Evolutionary conservation across 768 basidiomycete genomes (phyloP).

Genomic region (Podaxis sp.): DNA sequence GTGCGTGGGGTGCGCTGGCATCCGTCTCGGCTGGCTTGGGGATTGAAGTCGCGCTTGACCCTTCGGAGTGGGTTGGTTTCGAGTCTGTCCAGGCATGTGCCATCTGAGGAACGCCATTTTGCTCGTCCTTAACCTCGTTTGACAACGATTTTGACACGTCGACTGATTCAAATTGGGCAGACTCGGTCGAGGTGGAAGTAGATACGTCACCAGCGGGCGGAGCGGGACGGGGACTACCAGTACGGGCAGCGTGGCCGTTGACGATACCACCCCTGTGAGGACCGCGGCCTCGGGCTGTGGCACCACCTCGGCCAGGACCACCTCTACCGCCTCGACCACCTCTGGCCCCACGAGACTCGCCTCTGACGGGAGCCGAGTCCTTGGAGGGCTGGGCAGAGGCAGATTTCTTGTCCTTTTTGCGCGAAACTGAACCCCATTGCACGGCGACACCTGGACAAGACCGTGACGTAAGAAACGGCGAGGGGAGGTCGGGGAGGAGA

Average conservation of each 20-base stretch:
- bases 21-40: slow-evolving; percentile 30
- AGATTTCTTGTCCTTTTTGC: slow-evolving; percentile 86
- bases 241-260: slow-evolving; percentile 40
- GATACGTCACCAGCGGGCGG: slow-evolving; percentile 23
- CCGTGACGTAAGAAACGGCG: slow-evolving; percentile 20
- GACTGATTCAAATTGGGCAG: slow-evolving; percentile 23
- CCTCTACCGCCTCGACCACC: slow-evolving; percentile 59
- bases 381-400: slow-evolving; percentile 46
- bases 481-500: slow-evolving; percentile 14
- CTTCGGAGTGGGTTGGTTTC: slow-evolving; percentile 30
- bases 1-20: slow-evolving; percentile 6
- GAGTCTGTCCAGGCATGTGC: slow-evolving; percentile 32
- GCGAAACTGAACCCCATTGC: slow-evolving; percentile 82
- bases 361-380: slow-evolving; percentile 47
- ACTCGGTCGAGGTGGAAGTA: slow-evolving; percentile 23
- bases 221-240: slow-evolving; percentile 31
- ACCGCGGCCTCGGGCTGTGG: slow-evolving; percentile 48
- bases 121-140: slow-evolving; percentile 25
- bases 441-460: slow-evolving; percentile 58
- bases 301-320: slow-evolving; percentile 59
- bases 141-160: slow-evolving; percentile 16
- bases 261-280: slow-evolving; percentile 39
- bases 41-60: slow-evolving; percentile 23
- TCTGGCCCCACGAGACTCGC: slow-evolving; percentile 61
- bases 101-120: slow-evolving; percentile 28